A percentile compares a stretch with the other conserved stretches of the same genome.
phyloP scores from a whole-genome alignment of 2,329 filamentous ascomycete genomes.

The Penicillium fuscoglaucum region DNA sequence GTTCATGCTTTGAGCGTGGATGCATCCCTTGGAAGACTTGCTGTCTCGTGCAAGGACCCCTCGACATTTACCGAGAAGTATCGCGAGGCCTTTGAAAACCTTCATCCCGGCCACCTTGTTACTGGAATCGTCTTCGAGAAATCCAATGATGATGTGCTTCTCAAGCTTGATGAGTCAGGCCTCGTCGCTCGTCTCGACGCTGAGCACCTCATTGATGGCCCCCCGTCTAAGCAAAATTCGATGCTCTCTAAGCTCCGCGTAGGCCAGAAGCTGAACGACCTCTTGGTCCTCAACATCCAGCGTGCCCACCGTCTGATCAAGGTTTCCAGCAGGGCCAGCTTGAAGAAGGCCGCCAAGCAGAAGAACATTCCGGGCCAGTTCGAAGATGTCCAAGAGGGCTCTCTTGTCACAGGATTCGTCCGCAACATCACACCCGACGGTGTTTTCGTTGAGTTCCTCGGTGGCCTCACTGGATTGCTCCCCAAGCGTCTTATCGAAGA shows the following conservation, averaged over 20 bases:
- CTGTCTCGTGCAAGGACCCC: conserved; percentile 91
- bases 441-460: conserved; percentile 85
- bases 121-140: conserved; percentile 80
- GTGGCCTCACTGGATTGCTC: conserved; percentile 72
- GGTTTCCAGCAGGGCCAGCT: conserved; percentile 78
- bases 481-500: conserved; percentile 74
- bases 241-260: conserved; percentile 79
- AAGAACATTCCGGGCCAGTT: conserved; percentile 71
- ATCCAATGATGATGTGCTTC: conserved; percentile 70
- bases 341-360: conserved; percentile 72
- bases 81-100: conserved; percentile 66
- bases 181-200: conserved; percentile 76
- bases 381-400: conserved; percentile 69
- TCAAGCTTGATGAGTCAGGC: conserved; percentile 72
- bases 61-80: conserved; percentile 76
- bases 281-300: conserved; percentile 86
- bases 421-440: conserved; percentile 79
- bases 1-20: conserved; percentile 85
- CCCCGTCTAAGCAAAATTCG: conserved; percentile 72
- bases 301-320: conserved; percentile 72
- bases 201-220: conserved; percentile 82
- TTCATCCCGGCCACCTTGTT: conserved; percentile 73
- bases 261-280: conserved; percentile 75
- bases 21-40: conserved; percentile 66
- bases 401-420: conserved; percentile 74